Percentiles rank a stretch among this genome's conserved stretches.
These are phyloP conservation scores for Marasmius fiardii DNA, from an alignment of 1,284 basidiomycete genomes.

Conservation along the genomic window DNA sequence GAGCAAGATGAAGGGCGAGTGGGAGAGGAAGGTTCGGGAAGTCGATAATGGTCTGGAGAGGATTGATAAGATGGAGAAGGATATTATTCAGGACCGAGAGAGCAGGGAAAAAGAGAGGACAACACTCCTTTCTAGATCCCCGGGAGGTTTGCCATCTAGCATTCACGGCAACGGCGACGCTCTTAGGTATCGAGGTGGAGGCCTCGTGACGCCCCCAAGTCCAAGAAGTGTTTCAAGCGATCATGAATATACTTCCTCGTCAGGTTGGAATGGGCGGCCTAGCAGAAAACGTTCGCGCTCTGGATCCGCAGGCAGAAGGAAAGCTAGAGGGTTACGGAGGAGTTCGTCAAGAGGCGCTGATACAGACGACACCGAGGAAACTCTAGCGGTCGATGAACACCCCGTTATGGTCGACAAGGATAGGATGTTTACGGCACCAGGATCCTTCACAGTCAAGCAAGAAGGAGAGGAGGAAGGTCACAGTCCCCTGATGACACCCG, in stretches of 20 bases:
- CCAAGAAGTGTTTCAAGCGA: conserved; percentile 43
- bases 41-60: conserved; percentile 44
- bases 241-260: conserved; percentile 35
- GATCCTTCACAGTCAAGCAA: not conserved
- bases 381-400: conserved; percentile 23
- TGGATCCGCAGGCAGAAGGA: conserved; percentile 9
- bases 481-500: not conserved
- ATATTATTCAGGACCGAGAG: conserved; percentile 20
- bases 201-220: conserved; percentile 70
- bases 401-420: not conserved
- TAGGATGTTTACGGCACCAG: not conserved
- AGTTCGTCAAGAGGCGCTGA: conserved; percentile 20
- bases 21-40: conserved; percentile 54
- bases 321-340: conserved; percentile 8
- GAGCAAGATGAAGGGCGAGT: conserved; percentile 25
- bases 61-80: conserved; percentile 32
- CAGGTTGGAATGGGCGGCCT: conserved; percentile 48
- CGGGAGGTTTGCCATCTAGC: conserved; percentile 19
- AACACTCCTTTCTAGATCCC: not conserved
- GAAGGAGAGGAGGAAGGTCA: not conserved
- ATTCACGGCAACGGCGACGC: conserved; percentile 38
- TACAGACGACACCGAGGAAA: conserved; percentile 25
- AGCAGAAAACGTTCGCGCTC: conserved; percentile 23
- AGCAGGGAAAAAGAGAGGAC: not conserved
- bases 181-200: conserved; percentile 32